Evolutionary conservation across 2,329 filamentous ascomycete species (phyloP).

Genomic region (Pyrenochaeta sp.): DNA sequence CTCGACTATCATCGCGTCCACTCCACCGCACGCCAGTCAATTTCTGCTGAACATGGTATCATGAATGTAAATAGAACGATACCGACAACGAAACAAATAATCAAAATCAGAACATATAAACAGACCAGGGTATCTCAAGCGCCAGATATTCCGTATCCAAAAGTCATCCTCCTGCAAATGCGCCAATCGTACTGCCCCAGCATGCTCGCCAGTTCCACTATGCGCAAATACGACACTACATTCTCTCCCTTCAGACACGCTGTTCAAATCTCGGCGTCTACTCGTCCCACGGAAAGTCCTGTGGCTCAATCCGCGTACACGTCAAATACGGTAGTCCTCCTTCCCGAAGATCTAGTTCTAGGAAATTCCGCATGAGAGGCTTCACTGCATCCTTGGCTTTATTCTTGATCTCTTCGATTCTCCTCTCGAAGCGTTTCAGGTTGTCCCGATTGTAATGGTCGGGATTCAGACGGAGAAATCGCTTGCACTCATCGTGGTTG

Average conservation of each 20-base stretch:
- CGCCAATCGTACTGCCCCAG: conserved; percentile 8
- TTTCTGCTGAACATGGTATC: too few relatives aligned
- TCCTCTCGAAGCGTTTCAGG: conserved; percentile 81
- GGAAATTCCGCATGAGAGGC: conserved; percentile 82
- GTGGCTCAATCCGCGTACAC: conserved; percentile 68
- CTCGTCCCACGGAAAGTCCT: conserved; percentile 69
- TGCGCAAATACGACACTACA: too few relatives aligned
- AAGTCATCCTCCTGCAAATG: too few relatives aligned
- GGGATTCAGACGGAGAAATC: conserved; percentile 82
- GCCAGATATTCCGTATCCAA: too few relatives aligned
- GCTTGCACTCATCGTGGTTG: conserved; percentile 85
- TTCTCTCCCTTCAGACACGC: too few relatives aligned
- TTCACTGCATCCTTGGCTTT: conserved; percentile 83
- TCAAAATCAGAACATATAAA: too few relatives aligned
- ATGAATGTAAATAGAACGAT: too few relatives aligned
- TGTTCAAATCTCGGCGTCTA: background rate
- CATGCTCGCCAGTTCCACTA: too few relatives aligned
- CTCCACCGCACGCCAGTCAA: too few relatives aligned
- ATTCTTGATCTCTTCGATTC: conserved; percentile 86
- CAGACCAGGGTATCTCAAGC: too few relatives aligned
- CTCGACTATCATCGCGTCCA: too few relatives aligned
- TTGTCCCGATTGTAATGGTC: conserved; percentile 89
- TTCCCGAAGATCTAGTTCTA: conserved; percentile 78
- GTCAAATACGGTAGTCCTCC: conserved; percentile 67
- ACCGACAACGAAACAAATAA: too few relatives aligned